Evolutionary conservation across 1,284 basidiomycete species (phyloP), one percentile per base, ranked within the genome.

Genomic region (Ceratobasidium sp.): DNA sequence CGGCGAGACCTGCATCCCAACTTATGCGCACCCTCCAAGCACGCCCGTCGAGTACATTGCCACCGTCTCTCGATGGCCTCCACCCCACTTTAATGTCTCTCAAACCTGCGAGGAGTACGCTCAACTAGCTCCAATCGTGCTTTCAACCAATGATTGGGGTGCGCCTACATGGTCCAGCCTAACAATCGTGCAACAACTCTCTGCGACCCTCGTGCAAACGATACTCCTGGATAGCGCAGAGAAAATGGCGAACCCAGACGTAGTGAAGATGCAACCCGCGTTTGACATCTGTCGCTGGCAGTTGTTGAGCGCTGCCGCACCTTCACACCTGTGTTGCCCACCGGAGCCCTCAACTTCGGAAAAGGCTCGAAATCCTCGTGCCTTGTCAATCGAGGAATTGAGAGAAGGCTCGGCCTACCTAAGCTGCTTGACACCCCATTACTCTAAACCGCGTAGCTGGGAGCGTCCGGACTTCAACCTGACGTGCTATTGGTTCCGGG

Each of bases 281-380:
- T 50, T 69, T 14, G 16, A 46, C n/a, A 10, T 30, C n/a, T 27
- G 33, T 41, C 55, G 52, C 41, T 70, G 68, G 68, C 68, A 59
- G n/a, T 16, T 70, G 5, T 10, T 59, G 8, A 38, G 16, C 27
- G 54, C 68, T 41, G 33, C 54, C 41, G 68, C 68, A 35, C 35
- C 68, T 46, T 70, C 69, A 12, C 30, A 38, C 38, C 33, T 59
- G 16, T 16, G 41, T 12, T 46, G 10, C 16, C 69, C 54, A 12
- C 35, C 44, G 16, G 27, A n/a, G 20, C 35, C 44, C 18, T 46
- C 41, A 20, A 20, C 7, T 3, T 46, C 20, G 41, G 3, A 27
- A n/a, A 38, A 12, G 14, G 14, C 18, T 7, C n/a, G 18, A 27
- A 48, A 50, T 4, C 7, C 7, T 27, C 23, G 27, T 23, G 23